These are phyloP conservation scores for Blastocystis sp. DNA, from an alignment of 352 stramenopile species.

Conservation along the genomic window DNA sequence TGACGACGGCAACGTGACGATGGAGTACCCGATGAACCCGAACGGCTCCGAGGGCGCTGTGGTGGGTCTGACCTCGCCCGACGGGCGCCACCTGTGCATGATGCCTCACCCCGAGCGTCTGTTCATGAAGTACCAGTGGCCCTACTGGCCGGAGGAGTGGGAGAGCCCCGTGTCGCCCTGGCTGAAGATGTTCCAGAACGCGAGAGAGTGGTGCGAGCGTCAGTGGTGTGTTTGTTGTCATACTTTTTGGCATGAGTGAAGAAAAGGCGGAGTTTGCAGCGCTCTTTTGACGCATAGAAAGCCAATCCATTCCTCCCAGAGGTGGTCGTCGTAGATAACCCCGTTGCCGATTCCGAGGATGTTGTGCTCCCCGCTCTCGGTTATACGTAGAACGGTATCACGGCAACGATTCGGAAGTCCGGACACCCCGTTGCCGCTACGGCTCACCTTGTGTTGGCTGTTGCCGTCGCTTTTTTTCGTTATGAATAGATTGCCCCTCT, in stretches of 20 bases:
- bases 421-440: background rate
- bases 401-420: background rate
- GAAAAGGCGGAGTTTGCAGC: too few species aligned
- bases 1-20: too few species aligned
- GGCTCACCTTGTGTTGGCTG: background rate
- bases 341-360: background rate
- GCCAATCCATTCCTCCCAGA: conserved; percentile 36
- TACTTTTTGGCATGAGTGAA: too few species aligned
- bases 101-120: too few species aligned
- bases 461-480: background rate
- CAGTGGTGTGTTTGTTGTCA: too few species aligned
- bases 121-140: too few species aligned
- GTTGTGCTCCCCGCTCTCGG: background rate
- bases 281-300: background rate
- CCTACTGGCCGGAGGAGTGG: too few species aligned
- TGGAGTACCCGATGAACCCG: conserved; percentile 86
- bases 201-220: conserved; percentile 80
- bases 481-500: background rate
- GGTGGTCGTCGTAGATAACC: conserved; percentile 27
- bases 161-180: too few species aligned
- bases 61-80: conserved; percentile 87
- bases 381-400: background rate
- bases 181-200: too few species aligned
- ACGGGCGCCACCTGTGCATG: too few species aligned
- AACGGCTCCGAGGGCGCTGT: conserved; percentile 94